Evolutionary conservation across 2,329 filamentous ascomycete species (phyloP), one percentile per base, ranked within the genome.

Genomic region (Cytospora paraplurivora): DNA sequence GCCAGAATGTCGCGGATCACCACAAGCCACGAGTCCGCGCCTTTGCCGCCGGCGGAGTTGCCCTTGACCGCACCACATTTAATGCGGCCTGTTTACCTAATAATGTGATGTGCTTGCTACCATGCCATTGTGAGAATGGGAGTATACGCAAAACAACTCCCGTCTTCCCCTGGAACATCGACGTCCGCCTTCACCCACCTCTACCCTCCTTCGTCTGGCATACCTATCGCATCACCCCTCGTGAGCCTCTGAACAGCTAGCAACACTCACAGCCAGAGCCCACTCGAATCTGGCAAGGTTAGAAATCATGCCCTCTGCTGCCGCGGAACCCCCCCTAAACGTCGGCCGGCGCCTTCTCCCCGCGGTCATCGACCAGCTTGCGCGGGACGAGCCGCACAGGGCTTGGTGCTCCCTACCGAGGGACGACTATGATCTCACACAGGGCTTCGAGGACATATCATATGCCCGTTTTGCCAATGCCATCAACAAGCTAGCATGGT

Each of bases 371-470:
- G 68, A 69, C 59, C 60, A 69, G 56, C 58, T 62, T 33, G 68
- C 68, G n/a, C 56, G 47, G 19, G 49, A 64, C 4, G 66, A 68
- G 21, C 68, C 68, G 15, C 54, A 59, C 12, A 65, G 66, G 6
- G 19, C 67, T 8, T 69, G 68, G 68, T 67, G 66, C 51, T 70
- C 69, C 8, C 49, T 70, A 10, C 69, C 69, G 13, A 52, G 66
- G 19, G 66, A 69, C 47, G 69, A 70, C 62, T 64, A 67, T 44
- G 69, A 70, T 41, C 55, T 70, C 11, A 62, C 67, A 12, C 57
- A 57, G n/a, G 69, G 69, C 13, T 69, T 69, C 38, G 69, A 69
- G 54, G 67, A 70, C 38, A 68, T 70, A 41, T 66, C 54, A 32
- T 69, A 61, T 33, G 56, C 32, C 12, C 44, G 52, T 1, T 60